Evolutionary conservation across 768 basidiomycete species (phyloP).

Genomic region (Mycena maculata): DNA sequence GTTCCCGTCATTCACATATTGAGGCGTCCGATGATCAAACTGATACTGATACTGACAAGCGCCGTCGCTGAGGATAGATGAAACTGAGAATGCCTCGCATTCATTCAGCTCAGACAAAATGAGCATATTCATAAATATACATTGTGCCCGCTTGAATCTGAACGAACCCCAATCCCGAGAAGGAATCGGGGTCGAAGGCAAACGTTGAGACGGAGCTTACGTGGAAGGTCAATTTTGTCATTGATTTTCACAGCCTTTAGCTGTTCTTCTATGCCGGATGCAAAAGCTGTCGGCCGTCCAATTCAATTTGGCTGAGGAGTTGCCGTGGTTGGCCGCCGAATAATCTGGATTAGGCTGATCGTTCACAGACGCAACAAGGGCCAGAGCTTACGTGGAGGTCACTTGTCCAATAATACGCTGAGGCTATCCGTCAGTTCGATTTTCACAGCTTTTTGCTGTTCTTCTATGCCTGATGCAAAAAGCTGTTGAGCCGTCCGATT

Average conservation of each 20-base stretch:
- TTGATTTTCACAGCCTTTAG: not conserved
- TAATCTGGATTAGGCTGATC: not conserved
- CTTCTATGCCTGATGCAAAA: slow-evolving; percentile 7
- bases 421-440: not conserved
- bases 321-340: not conserved
- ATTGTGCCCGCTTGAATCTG: not conserved
- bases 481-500: slow-evolving; percentile 19
- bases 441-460: slow-evolving; percentile 5
- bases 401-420: not conserved
- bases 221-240: not conserved
- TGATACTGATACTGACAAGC: too few species aligned
- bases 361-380: too few species aligned
- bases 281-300: slow-evolving; percentile 8
- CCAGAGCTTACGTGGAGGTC: not conserved
- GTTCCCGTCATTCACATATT: not conserved
- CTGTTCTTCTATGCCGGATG: slow-evolving; percentile 13
- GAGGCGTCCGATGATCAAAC: not conserved
- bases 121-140: not conserved
- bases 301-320: not conserved
- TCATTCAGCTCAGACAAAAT: not conserved
- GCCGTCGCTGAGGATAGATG: too few species aligned
- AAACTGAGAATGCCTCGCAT: not conserved
- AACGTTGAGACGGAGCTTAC: not conserved
- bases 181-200: not conserved
- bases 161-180: slow-evolving; percentile 4